Evolutionary conservation across 768 basidiomycete species (phyloP).

Genomic region (Xerocomus brunneocitrinus): DNA sequence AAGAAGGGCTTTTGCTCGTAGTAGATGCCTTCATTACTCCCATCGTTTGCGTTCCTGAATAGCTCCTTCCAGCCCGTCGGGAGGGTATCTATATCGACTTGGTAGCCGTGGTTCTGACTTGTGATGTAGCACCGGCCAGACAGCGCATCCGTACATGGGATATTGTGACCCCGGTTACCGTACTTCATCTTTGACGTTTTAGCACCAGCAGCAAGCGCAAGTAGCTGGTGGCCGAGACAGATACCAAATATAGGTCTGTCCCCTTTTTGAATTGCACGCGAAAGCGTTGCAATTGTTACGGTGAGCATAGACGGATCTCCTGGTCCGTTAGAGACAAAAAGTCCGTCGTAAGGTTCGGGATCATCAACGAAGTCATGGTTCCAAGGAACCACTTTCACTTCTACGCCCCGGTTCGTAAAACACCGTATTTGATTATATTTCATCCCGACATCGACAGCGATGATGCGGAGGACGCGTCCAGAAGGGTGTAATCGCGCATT

Average conservation of each 20-base stretch:
- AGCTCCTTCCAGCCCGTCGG: conserved; percentile 88
- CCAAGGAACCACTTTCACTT: conserved; percentile 98
- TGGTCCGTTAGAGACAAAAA: conserved; percentile 97
- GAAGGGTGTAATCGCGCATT: conserved; percentile 66
- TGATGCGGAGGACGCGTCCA: conserved; percentile 74
- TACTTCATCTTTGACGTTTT: conserved; percentile 99
- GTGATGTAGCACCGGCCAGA: conserved; percentile 99
- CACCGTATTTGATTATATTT: conserved; percentile 99
- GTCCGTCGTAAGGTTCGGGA: conserved; percentile 79
- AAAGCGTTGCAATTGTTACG: conserved; percentile 64
- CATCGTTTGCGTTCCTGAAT: conserved; percentile 95
- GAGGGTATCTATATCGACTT: conserved; percentile 80
- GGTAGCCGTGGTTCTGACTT: conserved; percentile 97
- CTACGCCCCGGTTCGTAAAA: conserved; percentile 86
- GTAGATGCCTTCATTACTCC: conserved; percentile 96
- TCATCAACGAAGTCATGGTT: conserved; percentile 87
- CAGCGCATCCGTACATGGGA: conserved; percentile 91
- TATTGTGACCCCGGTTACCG: conserved; percentile 98
- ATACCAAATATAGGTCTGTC: conserved; percentile 95
- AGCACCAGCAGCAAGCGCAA: conserved; percentile 92
- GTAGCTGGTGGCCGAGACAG: conserved; percentile 95
- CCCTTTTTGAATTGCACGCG: conserved; percentile 61
- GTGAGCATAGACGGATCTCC: conserved; percentile 89
- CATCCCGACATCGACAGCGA: conserved; percentile 98
- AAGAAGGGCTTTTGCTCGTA: conserved; percentile 92